Conservation (phyloP, 176 grass and related monocot genomes). For the Musa beccarii region DNA sequence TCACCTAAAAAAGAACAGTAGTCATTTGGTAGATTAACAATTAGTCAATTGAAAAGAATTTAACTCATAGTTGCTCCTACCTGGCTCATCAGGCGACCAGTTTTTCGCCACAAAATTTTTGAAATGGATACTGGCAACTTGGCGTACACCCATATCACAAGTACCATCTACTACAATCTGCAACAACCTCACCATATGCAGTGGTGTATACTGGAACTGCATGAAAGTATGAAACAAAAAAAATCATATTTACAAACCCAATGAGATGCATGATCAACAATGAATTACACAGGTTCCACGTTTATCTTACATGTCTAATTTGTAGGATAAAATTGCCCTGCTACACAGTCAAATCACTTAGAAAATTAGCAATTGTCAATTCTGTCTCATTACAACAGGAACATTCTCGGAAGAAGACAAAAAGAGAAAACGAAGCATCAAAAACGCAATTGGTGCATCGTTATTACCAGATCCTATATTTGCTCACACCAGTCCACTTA, state of each 20-base stretch:
- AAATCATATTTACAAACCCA: not conserved
- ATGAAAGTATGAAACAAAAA: constrained; percentile 9
- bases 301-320: not conserved
- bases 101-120: constrained; percentile 95
- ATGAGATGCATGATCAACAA: not conserved
- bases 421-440: too few species aligned
- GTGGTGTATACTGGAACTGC: constrained; percentile 71
- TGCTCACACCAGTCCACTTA: not conserved
- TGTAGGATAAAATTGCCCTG: too few species aligned
- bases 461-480: not conserved
- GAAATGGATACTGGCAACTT: constrained; percentile 94
- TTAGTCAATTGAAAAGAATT: constrained; percentile 11
- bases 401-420: not conserved
- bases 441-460: too few species aligned
- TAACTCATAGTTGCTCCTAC: constrained; percentile 19
- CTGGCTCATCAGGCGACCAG: constrained; percentile 67
- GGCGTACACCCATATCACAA: constrained; percentile 75
- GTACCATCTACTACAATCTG: constrained; percentile 85
- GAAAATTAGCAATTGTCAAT: too few species aligned
- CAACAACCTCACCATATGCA: constrained; percentile 75
- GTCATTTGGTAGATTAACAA: constrained; percentile 10
- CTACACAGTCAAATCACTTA: too few species aligned
- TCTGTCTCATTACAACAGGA: not conserved
- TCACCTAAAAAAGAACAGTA: constrained; percentile 31
- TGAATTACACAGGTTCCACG: not conserved